phyloP scores from a whole-genome alignment of 441 rosid genomes.

The Syzygium syzygioides region DNA sequence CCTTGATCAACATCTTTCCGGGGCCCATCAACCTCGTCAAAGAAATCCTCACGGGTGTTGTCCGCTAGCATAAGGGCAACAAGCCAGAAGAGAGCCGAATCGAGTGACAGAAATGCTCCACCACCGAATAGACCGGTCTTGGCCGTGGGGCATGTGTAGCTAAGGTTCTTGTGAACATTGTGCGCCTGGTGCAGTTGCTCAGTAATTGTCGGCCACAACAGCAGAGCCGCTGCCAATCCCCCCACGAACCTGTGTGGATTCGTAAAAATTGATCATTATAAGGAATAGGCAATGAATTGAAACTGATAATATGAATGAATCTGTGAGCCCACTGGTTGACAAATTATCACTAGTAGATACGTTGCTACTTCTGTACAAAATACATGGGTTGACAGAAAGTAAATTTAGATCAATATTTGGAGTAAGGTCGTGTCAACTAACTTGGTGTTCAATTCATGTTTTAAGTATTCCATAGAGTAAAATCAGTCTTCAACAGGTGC shows the following conservation, averaged over 20 bases:
- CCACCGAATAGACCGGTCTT: slow-evolving; percentile 9
- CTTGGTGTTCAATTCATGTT: background rate
- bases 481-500: background rate
- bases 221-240: background rate
- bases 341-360: background rate
- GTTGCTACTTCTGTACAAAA: background rate
- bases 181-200: slow-evolving; percentile 2
- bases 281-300: background rate
- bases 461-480: background rate
- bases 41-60: slow-evolving; percentile 14
- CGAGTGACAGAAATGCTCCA: slow-evolving; percentile 13
- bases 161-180: slow-evolving; percentile 10
- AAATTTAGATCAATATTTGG: background rate
- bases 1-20: background rate
- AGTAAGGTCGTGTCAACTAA: background rate
- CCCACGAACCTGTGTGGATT: background rate
- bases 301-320: background rate
- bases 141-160: slow-evolving; percentile 1
- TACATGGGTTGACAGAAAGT: background rate
- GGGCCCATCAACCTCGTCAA: background rate
- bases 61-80: slow-evolving; percentile 7
- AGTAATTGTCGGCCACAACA: slow-evolving; percentile 10
- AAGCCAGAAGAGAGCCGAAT: slow-evolving; percentile 10
- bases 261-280: background rate
- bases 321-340: background rate